A percentile compares a stretch with the other conserved stretches of the same genome.
Conservation (phyloP, 371 early-diverging fungal species). For the Circinella minor region DNA sequence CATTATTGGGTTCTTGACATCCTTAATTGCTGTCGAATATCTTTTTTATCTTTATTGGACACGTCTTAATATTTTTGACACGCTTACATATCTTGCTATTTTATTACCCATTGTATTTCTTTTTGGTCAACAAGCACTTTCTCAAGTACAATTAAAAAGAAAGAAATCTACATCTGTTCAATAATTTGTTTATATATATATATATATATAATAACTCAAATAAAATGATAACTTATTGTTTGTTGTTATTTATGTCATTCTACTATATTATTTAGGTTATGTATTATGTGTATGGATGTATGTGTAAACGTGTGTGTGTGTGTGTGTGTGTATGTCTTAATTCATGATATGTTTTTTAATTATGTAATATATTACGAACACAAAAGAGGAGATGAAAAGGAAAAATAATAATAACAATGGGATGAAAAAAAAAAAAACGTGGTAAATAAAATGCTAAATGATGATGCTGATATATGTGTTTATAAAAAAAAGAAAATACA, state of each 20-base stretch:
- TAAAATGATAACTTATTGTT: too few species aligned
- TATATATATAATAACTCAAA: not conserved
- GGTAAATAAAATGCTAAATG: not conserved
- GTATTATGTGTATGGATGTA: too few species aligned
- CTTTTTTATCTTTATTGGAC: slow-evolving; percentile 77
- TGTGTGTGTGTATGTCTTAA: too few species aligned
- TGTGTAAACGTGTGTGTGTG: too few species aligned
- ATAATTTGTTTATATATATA: not conserved
- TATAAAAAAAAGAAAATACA: not conserved
- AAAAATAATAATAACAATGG: too few species aligned
- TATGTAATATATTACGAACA: too few species aligned
- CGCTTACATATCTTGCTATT: slow-evolving; percentile 64
- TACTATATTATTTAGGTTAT: too few species aligned
- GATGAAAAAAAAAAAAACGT: not conserved
- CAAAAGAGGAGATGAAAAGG: too few species aligned
- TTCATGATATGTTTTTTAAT: too few species aligned
- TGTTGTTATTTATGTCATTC: too few species aligned
- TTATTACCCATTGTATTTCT: slow-evolving; percentile 58
- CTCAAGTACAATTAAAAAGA: slow-evolving; percentile 40
- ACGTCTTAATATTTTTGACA: slow-evolving; percentile 71
- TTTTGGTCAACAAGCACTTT: slow-evolving; percentile 65
- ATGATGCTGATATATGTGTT: not conserved
- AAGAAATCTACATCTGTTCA: not conserved
- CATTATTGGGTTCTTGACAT: slow-evolving; percentile 60
- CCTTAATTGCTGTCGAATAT: slow-evolving; percentile 60